These are phyloP conservation scores for Calocybe indica DNA, from an alignment of 768 basidiomycete genomes.

Conservation along the genomic window DNA sequence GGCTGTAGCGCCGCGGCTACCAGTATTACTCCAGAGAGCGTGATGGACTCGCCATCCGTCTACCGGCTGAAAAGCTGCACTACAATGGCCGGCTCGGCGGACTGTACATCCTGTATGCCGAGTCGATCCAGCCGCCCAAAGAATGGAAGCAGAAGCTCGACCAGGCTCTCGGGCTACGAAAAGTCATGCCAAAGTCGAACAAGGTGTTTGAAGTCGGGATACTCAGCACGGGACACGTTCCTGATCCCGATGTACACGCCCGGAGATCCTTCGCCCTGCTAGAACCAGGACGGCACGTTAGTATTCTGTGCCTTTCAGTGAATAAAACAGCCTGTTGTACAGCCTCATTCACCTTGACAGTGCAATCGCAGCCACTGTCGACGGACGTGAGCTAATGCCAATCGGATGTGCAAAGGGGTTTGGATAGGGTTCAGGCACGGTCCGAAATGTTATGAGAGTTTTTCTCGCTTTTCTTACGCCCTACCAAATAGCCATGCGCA, in stretches of 20 bases:
- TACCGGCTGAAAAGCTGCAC: conserved; percentile 85
- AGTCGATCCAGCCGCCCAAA: conserved; percentile 61
- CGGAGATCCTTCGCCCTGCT: conserved; percentile 45
- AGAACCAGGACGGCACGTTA: conserved; percentile 70
- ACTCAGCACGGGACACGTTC: conserved; percentile 82
- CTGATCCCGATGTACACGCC: conserved; percentile 61
- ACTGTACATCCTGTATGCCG: conserved; percentile 82
- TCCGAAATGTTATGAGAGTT: conserved; percentile 53
- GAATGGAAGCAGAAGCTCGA: conserved; percentile 92
- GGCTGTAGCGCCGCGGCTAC: conserved; percentile 12
- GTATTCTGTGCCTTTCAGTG: conserved; percentile 91
- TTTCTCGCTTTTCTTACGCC: not conserved
- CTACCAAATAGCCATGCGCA: conserved; percentile 67
- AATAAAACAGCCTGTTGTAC: conserved; percentile 20
- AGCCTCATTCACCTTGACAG: not conserved
- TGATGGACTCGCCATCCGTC: conserved; percentile 66
- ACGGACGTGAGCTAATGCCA: conserved; percentile 82
- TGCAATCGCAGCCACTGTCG: conserved; percentile 58
- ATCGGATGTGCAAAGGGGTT: conserved; percentile 95
- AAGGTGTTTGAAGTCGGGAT: conserved; percentile 94
- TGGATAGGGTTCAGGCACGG: conserved; percentile 96
- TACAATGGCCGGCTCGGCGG: conserved; percentile 88
- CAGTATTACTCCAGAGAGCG: conserved; percentile 27
- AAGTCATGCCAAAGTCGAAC: conserved; percentile 86
- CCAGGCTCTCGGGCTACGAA: conserved; percentile 80